These are phyloP conservation scores for Alternaria gaisen DNA, from an alignment of 2,329 filamentous ascomycete genomes.

Conservation along the genomic window DNA sequence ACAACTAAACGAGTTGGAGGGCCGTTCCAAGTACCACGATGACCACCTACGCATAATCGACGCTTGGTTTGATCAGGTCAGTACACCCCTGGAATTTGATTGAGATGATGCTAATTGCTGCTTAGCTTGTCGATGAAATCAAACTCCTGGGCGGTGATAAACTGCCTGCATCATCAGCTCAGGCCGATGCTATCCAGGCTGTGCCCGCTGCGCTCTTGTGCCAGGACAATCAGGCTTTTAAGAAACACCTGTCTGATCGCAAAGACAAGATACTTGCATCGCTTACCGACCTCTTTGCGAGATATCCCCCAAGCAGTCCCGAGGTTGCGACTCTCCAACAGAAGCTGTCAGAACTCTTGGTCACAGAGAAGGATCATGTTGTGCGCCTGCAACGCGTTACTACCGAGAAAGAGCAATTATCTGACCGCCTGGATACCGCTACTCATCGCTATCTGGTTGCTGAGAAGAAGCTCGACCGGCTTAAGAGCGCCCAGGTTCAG, in stretches of 20 bases:
- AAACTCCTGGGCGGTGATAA: slow-evolving; percentile 53
- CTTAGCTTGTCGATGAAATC: slow-evolving; percentile 60
- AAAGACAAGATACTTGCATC: slow-evolving; percentile 79
- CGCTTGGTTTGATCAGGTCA: slow-evolving; percentile 92
- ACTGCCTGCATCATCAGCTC: slow-evolving; percentile 31
- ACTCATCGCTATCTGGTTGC: slow-evolving; percentile 93
- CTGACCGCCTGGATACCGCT: slow-evolving; percentile 85
- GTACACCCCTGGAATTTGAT: slow-evolving; percentile 39
- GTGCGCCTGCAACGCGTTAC: slow-evolving; percentile 78
- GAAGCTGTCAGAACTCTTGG: slow-evolving; percentile 77
- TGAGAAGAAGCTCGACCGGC: slow-evolving; percentile 91
- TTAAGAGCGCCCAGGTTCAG: slow-evolving; percentile 86
- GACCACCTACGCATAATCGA: slow-evolving; percentile 92
- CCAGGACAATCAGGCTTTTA: slow-evolving; percentile 69
- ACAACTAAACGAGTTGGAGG: slow-evolving; percentile 81
- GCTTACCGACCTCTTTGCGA: slow-evolving; percentile 72
- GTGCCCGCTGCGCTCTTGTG: slow-evolving; percentile 66
- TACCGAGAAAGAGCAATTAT: slow-evolving; percentile 83
- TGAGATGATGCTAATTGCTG: slow-evolving; percentile 36
- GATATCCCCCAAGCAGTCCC: slow-evolving; percentile 62
- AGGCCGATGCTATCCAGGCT: slow-evolving; percentile 37
- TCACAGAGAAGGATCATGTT: slow-evolving; percentile 82
- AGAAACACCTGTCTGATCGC: slow-evolving; percentile 80
- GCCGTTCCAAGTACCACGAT: slow-evolving; percentile 82
- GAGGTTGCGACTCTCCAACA: slow-evolving; percentile 77